A percentile compares a stretch with the other conserved stretches of the same genome.
phyloP scores from a whole-genome alignment of 2,329 filamentous ascomycete species.

The Xylariaceae sp. region DNA sequence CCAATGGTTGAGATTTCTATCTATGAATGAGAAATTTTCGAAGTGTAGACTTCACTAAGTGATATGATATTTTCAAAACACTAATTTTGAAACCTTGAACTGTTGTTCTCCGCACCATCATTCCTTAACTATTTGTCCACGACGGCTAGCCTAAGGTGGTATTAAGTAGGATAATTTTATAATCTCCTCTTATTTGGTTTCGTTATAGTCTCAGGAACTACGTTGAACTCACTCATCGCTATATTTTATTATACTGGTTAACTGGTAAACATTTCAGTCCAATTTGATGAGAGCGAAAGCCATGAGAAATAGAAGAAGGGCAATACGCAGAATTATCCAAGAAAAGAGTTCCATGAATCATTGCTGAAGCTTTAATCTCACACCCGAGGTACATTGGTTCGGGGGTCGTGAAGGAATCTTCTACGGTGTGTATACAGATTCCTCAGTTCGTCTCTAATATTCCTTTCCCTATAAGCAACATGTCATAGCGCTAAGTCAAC shows the following conservation, averaged over 20 bases:
- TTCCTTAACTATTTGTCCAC: too few relatives aligned
- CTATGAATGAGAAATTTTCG: not conserved
- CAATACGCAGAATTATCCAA: too few relatives aligned
- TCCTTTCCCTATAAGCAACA: not conserved
- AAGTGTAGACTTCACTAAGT: not conserved
- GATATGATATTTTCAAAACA: not conserved
- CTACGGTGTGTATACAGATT: not conserved
- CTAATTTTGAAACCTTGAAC: too few relatives aligned
- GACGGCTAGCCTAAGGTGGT: too few relatives aligned
- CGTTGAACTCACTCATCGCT: too few relatives aligned
- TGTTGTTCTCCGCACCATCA: too few relatives aligned
- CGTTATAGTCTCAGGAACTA: too few relatives aligned
- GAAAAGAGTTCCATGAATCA: too few relatives aligned
- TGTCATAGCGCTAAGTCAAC: not conserved
- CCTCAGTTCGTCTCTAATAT: not conserved
- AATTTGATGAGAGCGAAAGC: not conserved
- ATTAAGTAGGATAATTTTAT: too few relatives aligned
- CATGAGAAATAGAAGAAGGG: not conserved
- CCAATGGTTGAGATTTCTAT: not conserved
- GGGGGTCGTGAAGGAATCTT: not conserved
- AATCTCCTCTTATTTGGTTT: too few relatives aligned
- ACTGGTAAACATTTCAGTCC: not conserved
- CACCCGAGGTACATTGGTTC: not conserved
- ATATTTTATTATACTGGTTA: not conserved
- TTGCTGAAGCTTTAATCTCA: not conserved